Conservation (phyloP, 2,329 filamentous ascomycete genomes). For the Colletotrichum zoysiae region DNA sequence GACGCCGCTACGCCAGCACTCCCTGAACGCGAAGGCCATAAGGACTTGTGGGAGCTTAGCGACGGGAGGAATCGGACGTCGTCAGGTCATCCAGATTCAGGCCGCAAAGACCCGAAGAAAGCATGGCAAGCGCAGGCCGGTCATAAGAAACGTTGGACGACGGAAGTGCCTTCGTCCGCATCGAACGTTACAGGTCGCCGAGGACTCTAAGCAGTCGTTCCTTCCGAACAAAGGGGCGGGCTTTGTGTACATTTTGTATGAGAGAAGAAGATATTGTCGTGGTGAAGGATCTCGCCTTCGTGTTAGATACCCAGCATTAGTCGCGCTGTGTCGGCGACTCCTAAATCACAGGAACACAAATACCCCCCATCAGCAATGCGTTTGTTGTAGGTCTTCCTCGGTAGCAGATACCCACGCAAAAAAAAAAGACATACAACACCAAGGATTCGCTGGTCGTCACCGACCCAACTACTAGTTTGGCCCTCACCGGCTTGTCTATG, state of each 20-base stretch:
- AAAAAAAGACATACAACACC: background rate
- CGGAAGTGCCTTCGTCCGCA: background rate
- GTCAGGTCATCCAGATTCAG: no score
- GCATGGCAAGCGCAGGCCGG: background rate
- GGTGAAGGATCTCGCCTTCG: no score
- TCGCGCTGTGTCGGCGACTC: background rate
- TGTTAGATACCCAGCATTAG: background rate
- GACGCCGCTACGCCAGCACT: background rate
- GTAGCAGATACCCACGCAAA: background rate
- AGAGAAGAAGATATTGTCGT: background rate
- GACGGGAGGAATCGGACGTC: background rate
- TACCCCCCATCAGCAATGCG: background rate
- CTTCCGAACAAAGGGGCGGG: no score
- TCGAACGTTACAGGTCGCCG: no score
- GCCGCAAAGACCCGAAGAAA: background rate
- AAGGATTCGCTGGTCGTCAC: constrained; percentile 1
- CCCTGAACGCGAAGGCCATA: background rate
- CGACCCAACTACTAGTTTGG: constrained; percentile 3
- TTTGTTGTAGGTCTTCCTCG: background rate
- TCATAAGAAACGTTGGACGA: background rate
- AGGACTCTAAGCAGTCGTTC: background rate
- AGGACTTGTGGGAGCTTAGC: no score
- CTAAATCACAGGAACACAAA: background rate
- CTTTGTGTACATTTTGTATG: no score
- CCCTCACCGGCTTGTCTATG: constrained; percentile 3